phyloP scores from a whole-genome alignment of 1,284 basidiomycete species.

The Leccinum fuscescens region DNA sequence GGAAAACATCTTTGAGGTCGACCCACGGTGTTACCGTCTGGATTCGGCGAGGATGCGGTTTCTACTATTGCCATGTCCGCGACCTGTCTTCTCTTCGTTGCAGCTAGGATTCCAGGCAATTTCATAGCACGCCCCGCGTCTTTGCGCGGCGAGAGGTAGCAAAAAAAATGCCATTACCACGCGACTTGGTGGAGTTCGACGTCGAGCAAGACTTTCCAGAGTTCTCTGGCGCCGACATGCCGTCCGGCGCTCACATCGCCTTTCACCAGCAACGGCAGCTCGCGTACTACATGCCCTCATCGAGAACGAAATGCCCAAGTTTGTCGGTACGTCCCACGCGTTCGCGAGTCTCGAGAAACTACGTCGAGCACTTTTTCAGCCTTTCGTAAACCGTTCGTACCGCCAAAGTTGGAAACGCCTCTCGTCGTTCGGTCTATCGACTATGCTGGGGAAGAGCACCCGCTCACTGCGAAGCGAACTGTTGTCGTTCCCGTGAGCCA shows the following conservation, averaged over 20 bases:
- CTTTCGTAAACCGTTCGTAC: slow-evolving; percentile 72
- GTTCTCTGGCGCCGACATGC: slow-evolving; percentile 60
- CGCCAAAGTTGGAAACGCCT: slow-evolving; percentile 56
- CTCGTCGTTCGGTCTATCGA: slow-evolving; percentile 73
- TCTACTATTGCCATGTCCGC: slow-evolving; percentile 13
- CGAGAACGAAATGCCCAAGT: slow-evolving; percentile 78
- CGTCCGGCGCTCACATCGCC: slow-evolving; percentile 64
- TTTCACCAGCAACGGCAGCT: slow-evolving; percentile 68
- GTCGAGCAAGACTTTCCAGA: slow-evolving; percentile 31
- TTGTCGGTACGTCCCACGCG: slow-evolving; percentile 64
- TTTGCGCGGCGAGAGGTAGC: slow-evolving; percentile 28
- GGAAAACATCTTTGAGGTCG: slow-evolving; percentile 3
- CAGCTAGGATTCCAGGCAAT: slow-evolving; percentile 10
- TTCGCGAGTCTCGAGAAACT: slow-evolving; percentile 6
- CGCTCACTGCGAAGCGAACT: slow-evolving; percentile 65
- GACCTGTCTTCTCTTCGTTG: slow-evolving; percentile 8
- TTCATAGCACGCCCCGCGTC: slow-evolving; percentile 22
- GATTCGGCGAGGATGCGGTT: slow-evolving; percentile 18
- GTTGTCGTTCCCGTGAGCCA: slow-evolving; percentile 71
- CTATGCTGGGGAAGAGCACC: slow-evolving; percentile 75
- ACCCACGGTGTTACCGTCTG: background rate
- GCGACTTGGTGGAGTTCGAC: slow-evolving; percentile 32
- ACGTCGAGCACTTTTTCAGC: slow-evolving; percentile 42
- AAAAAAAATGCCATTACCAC: slow-evolving; percentile 27
- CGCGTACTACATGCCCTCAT: slow-evolving; percentile 75